A percentile compares a stretch with the other conserved stretches of the same genome.
phyloP scores from a whole-genome alignment of 768 basidiomycete genomes.

The Mycena metata region DNA sequence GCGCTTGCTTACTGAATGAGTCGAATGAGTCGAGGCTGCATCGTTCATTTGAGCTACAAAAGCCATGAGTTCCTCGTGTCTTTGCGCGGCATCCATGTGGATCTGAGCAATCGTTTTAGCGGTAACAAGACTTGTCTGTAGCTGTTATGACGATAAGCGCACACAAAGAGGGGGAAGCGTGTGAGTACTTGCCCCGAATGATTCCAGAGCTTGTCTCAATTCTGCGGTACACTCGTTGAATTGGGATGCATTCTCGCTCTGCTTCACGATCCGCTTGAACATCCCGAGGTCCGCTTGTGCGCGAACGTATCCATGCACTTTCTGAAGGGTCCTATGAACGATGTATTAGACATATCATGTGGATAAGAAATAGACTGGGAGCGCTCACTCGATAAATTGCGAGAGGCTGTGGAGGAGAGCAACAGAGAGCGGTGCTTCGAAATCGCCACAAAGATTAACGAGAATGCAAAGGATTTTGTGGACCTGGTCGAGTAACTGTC shows the following conservation, averaged over 20 bases:
- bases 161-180: too few species aligned
- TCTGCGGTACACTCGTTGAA: not conserved
- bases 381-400: not conserved
- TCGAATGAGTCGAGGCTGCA: not conserved
- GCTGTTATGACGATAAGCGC: not conserved
- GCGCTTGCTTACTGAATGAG: not conserved
- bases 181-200: not conserved
- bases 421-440: not conserved
- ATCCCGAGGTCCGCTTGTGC: not conserved
- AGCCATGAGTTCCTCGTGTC: slow-evolving; percentile 1
- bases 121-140: not conserved
- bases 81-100: not conserved
- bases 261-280: slow-evolving; percentile 5
- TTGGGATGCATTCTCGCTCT: not conserved
- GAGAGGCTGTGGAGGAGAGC: slow-evolving; percentile 5
- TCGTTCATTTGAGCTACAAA: not conserved
- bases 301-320: slow-evolving; percentile 1
- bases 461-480: slow-evolving; percentile 3
- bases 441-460: not conserved
- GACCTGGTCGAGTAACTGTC: not conserved
- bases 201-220: not conserved
- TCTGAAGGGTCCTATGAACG: slow-evolving; percentile 3
- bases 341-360: not conserved
- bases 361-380: not conserved
- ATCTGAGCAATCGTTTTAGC: not conserved